Conservation (phyloP, 257 asterid genomes). For the Prunella vulgaris region DNA sequence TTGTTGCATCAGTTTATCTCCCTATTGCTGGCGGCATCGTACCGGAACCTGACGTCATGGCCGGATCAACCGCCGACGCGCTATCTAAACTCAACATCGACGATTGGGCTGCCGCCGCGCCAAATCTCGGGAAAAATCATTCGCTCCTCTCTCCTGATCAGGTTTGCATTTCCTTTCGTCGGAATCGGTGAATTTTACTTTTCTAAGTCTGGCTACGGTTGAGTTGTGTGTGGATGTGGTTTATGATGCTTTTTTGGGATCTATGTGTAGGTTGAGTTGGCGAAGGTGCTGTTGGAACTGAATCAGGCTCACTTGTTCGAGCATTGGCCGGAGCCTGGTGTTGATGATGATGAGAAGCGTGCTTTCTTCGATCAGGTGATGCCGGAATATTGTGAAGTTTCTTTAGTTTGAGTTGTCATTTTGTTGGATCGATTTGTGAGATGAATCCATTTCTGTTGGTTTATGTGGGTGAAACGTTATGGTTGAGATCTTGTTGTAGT, state of each 20-base stretch:
- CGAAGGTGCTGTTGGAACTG: constrained; percentile 58
- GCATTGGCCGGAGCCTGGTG: constrained; percentile 88
- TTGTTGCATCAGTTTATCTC: constrained; percentile 9
- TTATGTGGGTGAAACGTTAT: background rate
- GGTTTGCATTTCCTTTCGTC: constrained; percentile 25
- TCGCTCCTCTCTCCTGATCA: constrained; percentile 61
- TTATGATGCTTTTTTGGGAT: constrained; percentile 9
- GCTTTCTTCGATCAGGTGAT: constrained; percentile 77
- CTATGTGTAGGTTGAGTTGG: constrained; percentile 65
- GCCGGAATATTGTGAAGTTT: background rate
- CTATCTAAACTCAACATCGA: constrained; percentile 41
- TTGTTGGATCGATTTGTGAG: background rate
- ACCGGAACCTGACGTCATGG: constrained; percentile 36
- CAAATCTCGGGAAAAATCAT: constrained; percentile 62
- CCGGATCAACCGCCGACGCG: constrained; percentile 39
- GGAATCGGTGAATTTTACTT: background rate
- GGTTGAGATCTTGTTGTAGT: constrained; percentile 20
- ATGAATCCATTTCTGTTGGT: too few species aligned
- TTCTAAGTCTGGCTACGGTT: background rate
- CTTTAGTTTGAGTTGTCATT: background rate
- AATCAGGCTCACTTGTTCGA: constrained; percentile 77
- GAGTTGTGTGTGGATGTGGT: constrained; percentile 4
- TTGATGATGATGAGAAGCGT: constrained; percentile 65
- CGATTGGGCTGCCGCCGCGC: constrained; percentile 46
- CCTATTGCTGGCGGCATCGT: constrained; percentile 16